A percentile compares a stretch with the other conserved stretches of the same genome.
Evolutionary conservation across 2,329 filamentous ascomycete genomes (phyloP).

Genomic region (Amylocarpus encephaloides): DNA sequence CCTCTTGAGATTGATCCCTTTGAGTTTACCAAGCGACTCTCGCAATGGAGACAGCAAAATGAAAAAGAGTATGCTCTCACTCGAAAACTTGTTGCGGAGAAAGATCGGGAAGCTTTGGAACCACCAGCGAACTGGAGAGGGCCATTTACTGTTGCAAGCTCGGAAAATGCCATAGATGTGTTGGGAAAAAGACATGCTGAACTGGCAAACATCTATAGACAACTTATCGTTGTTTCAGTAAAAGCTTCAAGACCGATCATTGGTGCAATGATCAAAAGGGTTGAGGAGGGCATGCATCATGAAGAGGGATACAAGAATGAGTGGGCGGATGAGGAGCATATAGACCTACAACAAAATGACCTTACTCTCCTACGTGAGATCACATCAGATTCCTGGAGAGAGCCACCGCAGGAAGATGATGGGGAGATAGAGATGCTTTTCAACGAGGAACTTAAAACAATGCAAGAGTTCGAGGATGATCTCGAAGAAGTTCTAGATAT

Average conservation of each 20-base stretch:
- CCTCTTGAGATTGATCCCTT: constrained; percentile 24
- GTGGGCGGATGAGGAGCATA: neutral
- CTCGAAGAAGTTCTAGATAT: neutral
- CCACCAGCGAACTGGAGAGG: neutral
- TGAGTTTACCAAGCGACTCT: constrained; percentile 24
- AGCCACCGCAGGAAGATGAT: neutral
- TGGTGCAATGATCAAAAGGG: neutral
- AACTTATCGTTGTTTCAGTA: neutral
- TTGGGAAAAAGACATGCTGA: too few relatives aligned
- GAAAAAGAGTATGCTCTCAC: constrained; percentile 3
- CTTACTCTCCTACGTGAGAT: neutral
- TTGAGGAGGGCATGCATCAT: neutral
- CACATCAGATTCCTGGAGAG: neutral
- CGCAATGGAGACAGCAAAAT: constrained; percentile 8
- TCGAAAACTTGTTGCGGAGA: neutral
- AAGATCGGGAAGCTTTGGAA: constrained; percentile 1
- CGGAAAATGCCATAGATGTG: too few relatives aligned
- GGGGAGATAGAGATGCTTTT: too few relatives aligned
- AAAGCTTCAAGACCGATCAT: neutral
- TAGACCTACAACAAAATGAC: neutral
- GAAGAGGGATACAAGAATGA: neutral
- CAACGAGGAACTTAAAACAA: neutral
- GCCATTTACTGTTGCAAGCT: too few relatives aligned
- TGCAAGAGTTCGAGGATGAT: constrained; percentile 13
- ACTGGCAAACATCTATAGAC: neutral